phyloP scores from a whole-genome alignment of 2,329 filamentous ascomycete genomes.

The Fusarium penzigii region DNA sequence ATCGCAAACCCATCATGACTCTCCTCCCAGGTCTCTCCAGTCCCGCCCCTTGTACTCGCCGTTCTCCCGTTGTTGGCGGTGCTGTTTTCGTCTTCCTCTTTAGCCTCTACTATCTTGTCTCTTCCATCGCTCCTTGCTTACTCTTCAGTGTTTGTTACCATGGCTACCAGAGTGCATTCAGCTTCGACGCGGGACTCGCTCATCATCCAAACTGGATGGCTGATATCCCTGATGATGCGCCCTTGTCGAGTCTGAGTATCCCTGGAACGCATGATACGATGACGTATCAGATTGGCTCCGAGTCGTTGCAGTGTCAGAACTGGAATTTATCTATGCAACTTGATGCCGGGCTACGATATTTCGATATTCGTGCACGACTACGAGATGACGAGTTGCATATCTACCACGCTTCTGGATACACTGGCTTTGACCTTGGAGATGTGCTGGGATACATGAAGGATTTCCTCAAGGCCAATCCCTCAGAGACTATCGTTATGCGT shows the following conservation, averaged over 20 bases:
- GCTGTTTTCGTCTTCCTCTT: conserved; percentile 26
- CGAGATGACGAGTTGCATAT: conserved; percentile 45
- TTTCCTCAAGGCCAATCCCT: conserved; percentile 48
- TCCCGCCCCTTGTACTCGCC: conserved; percentile 8
- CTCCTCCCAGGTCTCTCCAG: conserved; percentile 17
- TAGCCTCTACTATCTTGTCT: conserved; percentile 26
- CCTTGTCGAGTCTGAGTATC: conserved; percentile 47
- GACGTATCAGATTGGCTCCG: conserved; percentile 43
- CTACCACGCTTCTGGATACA: conserved; percentile 48
- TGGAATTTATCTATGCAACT: conserved; percentile 47
- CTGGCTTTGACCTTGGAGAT: conserved; percentile 45
- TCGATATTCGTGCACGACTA: conserved; percentile 50
- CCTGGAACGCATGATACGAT: conserved; percentile 57
- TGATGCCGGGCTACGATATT: conserved; percentile 48
- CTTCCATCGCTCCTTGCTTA: conserved; percentile 31
- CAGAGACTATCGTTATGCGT: conserved; percentile 50
- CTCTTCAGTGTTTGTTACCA: conserved; percentile 30
- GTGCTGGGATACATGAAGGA: conserved; percentile 45
- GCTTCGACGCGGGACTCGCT: conserved; percentile 42
- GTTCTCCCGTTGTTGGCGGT: conserved; percentile 20
- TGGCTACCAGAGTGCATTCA: conserved; percentile 36
- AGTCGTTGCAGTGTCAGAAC: conserved; percentile 49
- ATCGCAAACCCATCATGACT: conserved; percentile 19
- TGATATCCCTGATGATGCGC: conserved; percentile 40
- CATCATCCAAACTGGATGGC: conserved; percentile 46